Evolutionary conservation across 1,284 basidiomycete species (phyloP), one percentile per base, ranked within the genome.

Genomic region (Dichomitus squalens): DNA sequence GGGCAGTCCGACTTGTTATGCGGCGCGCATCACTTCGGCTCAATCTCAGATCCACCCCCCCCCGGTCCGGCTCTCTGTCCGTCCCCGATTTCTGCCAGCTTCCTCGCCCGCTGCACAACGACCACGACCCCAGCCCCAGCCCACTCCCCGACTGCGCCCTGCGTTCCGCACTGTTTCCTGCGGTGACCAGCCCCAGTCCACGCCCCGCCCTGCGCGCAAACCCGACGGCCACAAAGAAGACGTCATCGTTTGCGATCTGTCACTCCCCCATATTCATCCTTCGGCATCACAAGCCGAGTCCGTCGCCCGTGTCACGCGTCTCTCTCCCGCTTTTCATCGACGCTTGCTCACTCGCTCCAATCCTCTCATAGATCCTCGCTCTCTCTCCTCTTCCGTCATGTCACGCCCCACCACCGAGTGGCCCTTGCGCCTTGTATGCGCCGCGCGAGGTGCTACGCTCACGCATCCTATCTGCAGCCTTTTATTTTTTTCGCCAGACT

Each of bases 1-100:
- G 59, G 56, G 52, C 50, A 52, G 58, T 63, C 61, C 61, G 46
- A 53, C 60, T 57, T 59, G 58, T 62, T 57, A 53, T 56, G 60
- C 53, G 54, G 57, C 59, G 59, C 59, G 59, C 62, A 64, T 64
- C 62, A 60, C 50, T 50, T 64, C 62, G 62, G 59, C 57, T 47
- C 40, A 36, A 57, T 59, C 57, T 59, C 52, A 61, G 53, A 64
- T 64, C 47, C 31, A 33, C n/a, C n/a, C n/a, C n/a, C n/a, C n/a
- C n/a, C 55, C 61, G 56, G 58, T 57, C 62, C 59, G 62, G 57
- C 46, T 50, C 59, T 31, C 52, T 60, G 47, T 53, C 55, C 58
- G 57, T 54, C 49, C 25, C 38, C 41, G 41, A 23, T 29, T 16
- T 49, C 46, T 49, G 57, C 56, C 53, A 33, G 48, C 49, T 47